Conservation (phyloP, 2,329 filamentous ascomycete genomes). For the Fusarium xyrophilum region DNA sequence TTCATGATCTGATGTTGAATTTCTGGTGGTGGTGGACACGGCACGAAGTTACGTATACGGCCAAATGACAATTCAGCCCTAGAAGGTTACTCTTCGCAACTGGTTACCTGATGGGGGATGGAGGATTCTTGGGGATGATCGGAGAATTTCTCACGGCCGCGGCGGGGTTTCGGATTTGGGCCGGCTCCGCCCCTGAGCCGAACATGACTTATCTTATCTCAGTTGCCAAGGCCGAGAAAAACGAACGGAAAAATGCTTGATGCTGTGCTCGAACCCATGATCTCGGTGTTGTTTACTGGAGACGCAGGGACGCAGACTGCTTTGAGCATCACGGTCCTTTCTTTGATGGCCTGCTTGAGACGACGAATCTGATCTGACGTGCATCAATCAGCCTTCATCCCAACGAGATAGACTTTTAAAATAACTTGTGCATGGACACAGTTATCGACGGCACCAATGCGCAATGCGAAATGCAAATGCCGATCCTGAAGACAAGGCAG, state of each 20-base stretch:
- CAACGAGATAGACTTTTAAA: not conserved
- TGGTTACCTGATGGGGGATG: constrained; percentile 4
- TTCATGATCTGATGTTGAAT: not conserved
- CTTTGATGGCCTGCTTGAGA: not conserved
- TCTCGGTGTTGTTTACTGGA: not conserved
- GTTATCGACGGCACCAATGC: not conserved
- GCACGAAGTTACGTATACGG: not conserved
- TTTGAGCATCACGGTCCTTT: not conserved
- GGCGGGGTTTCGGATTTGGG: constrained; percentile 2
- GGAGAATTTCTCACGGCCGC: constrained; percentile 3
- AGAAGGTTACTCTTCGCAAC: not conserved
- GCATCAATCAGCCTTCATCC: not conserved
- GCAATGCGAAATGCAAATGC: not conserved
- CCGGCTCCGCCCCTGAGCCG: not conserved
- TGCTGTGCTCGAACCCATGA: not conserved
- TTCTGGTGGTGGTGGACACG: not conserved
- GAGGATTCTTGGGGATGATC: constrained; percentile 2
- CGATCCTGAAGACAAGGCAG: not conserved
- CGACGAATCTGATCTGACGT: not conserved
- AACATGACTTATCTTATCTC: constrained; percentile 5
- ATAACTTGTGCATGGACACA: not conserved
- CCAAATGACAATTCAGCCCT: not conserved
- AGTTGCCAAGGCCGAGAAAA: not conserved
- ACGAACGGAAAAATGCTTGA: not conserved
- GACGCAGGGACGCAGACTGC: not conserved